A percentile compares a stretch with the other conserved stretches of the same genome.
Conservation (phyloP, 2,329 filamentous ascomycete genomes). For the Ophiocordyceps camponoti-rufipedis region DNA sequence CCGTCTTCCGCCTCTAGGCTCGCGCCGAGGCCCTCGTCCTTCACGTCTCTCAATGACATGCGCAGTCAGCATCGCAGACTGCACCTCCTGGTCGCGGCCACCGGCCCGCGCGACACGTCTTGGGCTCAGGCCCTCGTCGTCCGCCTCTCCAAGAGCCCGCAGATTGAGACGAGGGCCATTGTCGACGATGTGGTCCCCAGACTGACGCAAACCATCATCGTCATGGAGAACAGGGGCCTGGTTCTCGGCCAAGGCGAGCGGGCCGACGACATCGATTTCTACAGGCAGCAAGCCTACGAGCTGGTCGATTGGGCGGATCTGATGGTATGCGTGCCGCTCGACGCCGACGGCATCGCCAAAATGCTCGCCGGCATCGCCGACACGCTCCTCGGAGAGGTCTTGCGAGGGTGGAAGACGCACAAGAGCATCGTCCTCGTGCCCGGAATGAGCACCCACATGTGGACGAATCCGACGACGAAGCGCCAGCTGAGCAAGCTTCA, state of each 20-base stretch:
- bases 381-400: conserved; percentile 60
- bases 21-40: conserved; percentile 13
- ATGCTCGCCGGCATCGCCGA: conserved; percentile 77
- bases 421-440: conserved; percentile 76
- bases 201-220: conserved; percentile 43
- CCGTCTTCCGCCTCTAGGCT: conserved; percentile 13
- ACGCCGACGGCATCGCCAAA: conserved; percentile 67
- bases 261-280: conserved; percentile 32
- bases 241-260: conserved; percentile 12
- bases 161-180: conserved; percentile 42
- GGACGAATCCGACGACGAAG: conserved; percentile 78
- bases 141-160: conserved; percentile 44
- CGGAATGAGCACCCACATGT: conserved; percentile 77
- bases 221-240: conserved; percentile 34
- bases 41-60: conserved; percentile 18
- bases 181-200: conserved; percentile 47
- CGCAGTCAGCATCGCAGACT: conserved; percentile 25
- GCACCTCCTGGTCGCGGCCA: conserved; percentile 45
- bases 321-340: conserved; percentile 66
- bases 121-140: conserved; percentile 49
- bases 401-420: conserved; percentile 72
- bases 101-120: conserved; percentile 44
- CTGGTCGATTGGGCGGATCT: conserved; percentile 79
- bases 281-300: conserved; percentile 35
- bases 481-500: conserved; percentile 72